A percentile compares a stretch with the other conserved stretches of the same genome.
phyloP scores from a whole-genome alignment of 2,329 filamentous ascomycete species.

The Aureobasidium pullulans region DNA sequence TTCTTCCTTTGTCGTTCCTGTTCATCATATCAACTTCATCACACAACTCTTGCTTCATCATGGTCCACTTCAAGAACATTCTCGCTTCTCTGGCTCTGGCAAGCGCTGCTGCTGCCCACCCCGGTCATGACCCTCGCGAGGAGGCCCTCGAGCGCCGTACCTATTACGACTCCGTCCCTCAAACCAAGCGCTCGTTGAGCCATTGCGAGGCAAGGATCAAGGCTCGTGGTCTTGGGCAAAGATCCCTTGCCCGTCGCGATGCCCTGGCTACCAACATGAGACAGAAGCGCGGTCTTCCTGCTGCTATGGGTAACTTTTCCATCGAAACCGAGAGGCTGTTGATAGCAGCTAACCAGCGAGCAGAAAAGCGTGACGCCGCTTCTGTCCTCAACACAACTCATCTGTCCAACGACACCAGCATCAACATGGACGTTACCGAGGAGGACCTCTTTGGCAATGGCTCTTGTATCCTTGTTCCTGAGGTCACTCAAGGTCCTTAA shows the following conservation, averaged over 20 bases:
- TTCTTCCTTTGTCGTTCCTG: neutral
- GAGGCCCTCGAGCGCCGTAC: neutral
- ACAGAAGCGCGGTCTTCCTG: neutral
- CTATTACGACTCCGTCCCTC: neutral
- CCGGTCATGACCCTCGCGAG: neutral
- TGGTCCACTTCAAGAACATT: neutral
- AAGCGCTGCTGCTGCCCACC: neutral
- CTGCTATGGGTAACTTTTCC: neutral
- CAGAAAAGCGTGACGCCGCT: neutral
- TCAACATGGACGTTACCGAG: slow-evolving; percentile 2
- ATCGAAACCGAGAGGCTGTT: neutral
- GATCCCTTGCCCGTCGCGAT: neutral
- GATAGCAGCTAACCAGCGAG: neutral
- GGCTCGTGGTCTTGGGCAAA: neutral
- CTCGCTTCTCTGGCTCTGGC: neutral
- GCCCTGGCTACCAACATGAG: neutral
- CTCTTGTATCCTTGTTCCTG: slow-evolving; percentile 23
- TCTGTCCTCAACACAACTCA: neutral
- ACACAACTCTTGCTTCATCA: neutral
- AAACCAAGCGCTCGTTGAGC: neutral
- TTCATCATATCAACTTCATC: neutral
- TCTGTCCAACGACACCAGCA: neutral
- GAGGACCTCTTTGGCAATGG: slow-evolving; percentile 15
- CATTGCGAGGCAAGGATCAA: neutral
- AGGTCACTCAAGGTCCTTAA: slow-evolving; percentile 25